These are phyloP conservation scores for Allomyces javanicus DNA, from an alignment of 192 early-diverging fungal genomes.

Conservation along the genomic window DNA sequence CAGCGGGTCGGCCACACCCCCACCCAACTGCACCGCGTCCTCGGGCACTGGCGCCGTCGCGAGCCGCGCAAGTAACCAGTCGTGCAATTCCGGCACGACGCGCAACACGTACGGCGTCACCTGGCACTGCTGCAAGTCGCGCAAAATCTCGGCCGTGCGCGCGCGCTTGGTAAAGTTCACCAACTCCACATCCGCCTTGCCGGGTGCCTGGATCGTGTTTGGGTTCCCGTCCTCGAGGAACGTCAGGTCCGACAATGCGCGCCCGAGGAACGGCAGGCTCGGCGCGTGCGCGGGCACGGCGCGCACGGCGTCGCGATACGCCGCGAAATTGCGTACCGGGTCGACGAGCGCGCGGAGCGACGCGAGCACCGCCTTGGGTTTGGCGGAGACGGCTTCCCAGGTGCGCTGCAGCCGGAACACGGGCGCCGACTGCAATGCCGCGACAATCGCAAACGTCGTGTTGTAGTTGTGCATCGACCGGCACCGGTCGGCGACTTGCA, in stretches of 20 bases:
- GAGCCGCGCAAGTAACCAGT: slow-evolving; percentile 17
- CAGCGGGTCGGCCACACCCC: no score
- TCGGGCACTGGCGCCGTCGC: background rate
- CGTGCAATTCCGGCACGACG: slow-evolving; percentile 60
- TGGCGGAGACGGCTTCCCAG: slow-evolving; percentile 43
- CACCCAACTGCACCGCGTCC: background rate
- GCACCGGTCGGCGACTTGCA: slow-evolving; percentile 66
- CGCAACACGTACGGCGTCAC: slow-evolving; percentile 55
- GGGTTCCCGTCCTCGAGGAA: slow-evolving; percentile 72
- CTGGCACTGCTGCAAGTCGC: slow-evolving; percentile 77
- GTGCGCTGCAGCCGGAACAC: slow-evolving; percentile 76
- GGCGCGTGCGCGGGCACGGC: slow-evolving; percentile 15
- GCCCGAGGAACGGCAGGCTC: slow-evolving; percentile 56
- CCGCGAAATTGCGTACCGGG: no score
- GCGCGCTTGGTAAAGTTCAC: slow-evolving; percentile 82
- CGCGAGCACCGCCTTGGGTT: background rate
- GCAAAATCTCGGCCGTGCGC: slow-evolving; percentile 70
- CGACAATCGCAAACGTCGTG: slow-evolving; percentile 72
- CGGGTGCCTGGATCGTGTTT: slow-evolving; percentile 25
- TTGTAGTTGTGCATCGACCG: slow-evolving; percentile 83
- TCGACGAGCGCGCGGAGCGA: no score
- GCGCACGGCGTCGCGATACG: no score
- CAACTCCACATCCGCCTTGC: slow-evolving; percentile 24
- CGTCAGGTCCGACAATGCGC: slow-evolving; percentile 61
- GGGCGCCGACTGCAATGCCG: slow-evolving; percentile 70